These are phyloP conservation scores for Termitomyces sp. DNA, from an alignment of 768 basidiomycete species.

Conservation along the genomic window DNA sequence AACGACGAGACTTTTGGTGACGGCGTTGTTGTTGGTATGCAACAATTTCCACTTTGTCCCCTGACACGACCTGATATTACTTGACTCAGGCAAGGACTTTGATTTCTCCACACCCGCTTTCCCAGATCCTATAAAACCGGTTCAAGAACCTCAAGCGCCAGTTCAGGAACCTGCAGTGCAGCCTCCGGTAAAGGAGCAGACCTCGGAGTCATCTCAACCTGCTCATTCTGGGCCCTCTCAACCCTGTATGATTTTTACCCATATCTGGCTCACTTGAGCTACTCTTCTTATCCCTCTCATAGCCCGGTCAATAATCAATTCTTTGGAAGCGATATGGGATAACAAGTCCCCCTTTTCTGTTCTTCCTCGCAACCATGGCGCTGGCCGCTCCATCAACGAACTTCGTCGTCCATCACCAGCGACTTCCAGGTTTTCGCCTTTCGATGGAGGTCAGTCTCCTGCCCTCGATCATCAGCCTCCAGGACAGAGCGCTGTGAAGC, in stretches of 20 bases:
- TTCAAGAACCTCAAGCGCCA: conserved; percentile 9
- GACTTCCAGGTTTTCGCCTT: conserved; percentile 36
- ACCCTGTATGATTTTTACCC: conserved; percentile 19
- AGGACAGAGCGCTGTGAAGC: conserved; percentile 29
- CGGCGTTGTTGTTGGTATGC: conserved; percentile 67
- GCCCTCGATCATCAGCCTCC: conserved; percentile 26
- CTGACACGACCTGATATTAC: conserved; percentile 1
- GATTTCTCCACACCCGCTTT: conserved; percentile 64
- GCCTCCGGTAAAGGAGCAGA: conserved; percentile 18
- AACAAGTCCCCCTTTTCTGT: conserved; percentile 75
- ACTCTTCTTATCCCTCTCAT: conserved; percentile 11
- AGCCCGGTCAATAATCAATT: conserved; percentile 39
- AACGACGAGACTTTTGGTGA: conserved; percentile 97
- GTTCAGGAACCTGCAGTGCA: background rate
- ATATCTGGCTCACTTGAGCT: conserved; percentile 6
- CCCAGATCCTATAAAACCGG: conserved; percentile 25
- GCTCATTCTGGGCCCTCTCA: conserved; percentile 19
- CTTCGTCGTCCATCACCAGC: conserved; percentile 28
- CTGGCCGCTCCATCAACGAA: conserved; percentile 36
- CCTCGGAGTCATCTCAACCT: conserved; percentile 11
- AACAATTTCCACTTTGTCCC: conserved; percentile 6
- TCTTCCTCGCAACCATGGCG: conserved; percentile 52
- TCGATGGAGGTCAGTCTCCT: conserved; percentile 21
- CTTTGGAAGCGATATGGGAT: conserved; percentile 78
- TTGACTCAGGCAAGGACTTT: conserved; percentile 76